Conservation (phyloP, 495 filamentous ascomycete genomes). For the Aspergillus bridgeri region DNA sequence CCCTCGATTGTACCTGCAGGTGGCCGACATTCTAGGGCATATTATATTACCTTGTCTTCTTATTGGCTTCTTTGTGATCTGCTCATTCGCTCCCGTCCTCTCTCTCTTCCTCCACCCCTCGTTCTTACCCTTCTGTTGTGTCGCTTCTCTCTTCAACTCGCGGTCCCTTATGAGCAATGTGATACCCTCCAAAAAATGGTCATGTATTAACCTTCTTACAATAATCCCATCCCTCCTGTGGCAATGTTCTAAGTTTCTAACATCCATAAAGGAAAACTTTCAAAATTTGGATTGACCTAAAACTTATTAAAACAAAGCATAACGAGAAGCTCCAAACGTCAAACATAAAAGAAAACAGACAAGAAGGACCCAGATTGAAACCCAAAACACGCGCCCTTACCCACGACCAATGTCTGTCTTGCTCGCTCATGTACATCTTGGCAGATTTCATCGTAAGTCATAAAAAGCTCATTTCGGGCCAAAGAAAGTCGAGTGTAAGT, state of each 20-base stretch:
- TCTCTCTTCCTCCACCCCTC: background rate
- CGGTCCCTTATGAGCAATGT: conserved; percentile 10
- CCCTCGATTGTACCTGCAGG: too few species aligned
- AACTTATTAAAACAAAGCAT: background rate
- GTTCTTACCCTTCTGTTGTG: background rate
- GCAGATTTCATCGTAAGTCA: conserved; percentile 41
- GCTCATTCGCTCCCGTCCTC: too few species aligned
- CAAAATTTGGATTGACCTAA: background rate
- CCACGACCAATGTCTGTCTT: background rate
- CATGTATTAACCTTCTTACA: background rate
- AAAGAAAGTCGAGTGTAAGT: conserved; percentile 25
- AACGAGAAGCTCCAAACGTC: background rate
- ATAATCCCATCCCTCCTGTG: background rate
- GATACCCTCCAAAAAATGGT: conserved; percentile 24
- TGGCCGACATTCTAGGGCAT: too few species aligned
- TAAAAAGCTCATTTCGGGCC: conserved; percentile 36
- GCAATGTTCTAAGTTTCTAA: too few species aligned
- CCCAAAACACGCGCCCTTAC: conserved; percentile 24
- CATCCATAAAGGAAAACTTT: background rate
- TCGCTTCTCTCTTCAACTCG: background rate
- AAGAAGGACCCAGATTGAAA: conserved; percentile 13
- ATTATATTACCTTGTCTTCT: too few species aligned
- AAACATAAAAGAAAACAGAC: background rate
- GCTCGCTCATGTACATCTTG: conserved; percentile 45
- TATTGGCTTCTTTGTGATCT: too few species aligned